Base-by-base conservation (phyloP, 371 early-diverging fungal genomes). In the Dipsacomyces acuminosporus region DNA sequence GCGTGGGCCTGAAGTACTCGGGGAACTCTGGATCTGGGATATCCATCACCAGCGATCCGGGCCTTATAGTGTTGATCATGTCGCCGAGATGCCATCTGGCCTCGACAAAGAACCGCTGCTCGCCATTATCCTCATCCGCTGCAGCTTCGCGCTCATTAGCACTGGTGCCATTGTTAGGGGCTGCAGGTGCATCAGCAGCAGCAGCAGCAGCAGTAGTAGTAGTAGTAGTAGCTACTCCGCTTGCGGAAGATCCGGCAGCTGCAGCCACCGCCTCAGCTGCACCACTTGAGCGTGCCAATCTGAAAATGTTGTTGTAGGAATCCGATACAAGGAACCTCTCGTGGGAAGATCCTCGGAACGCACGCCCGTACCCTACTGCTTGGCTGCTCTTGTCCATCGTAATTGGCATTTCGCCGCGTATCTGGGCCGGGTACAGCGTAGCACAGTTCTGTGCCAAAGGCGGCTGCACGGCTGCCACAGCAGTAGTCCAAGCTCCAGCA, bases 71-170 rank as follows among this genome's bases (percentile, higher is more conserved):
- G 56, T 93, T 95, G 59, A 96, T 75, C 24, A 76, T 62, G 51
- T 92, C 89, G 15, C 94, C 94, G 19, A 93, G 35, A 57, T 92
- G 92, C 72, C 77, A 90, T 55, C 82, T 78, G 8, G 85, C 91
- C 48, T 73, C 64, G 8, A 80, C 58, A 30, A 78, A 78, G 54
- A 93, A 63, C 33, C 77, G 69, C 25, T 69, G 73, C 24, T 78
- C 61, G 41, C 13, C 24, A 22, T 19, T 30, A 30, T 7, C 30
- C n/a, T 41, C 21, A 41, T 41, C 21, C 6, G 14, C 41, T 8
- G n/a, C 41, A 41, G 8, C 41, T 8, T 41, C 41, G 41, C 41
- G 18, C n/a, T 20, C 41, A 14, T n/a, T 41, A 4, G 18, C n/a
- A 14, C 41, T 14, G n/a, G n/a, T n/a, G n/a, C n/a, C n/a, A n/a